Evolutionary conservation across 352 stramenopile species (phyloP).

Genomic region (Heterotrichella gracilis): DNA sequence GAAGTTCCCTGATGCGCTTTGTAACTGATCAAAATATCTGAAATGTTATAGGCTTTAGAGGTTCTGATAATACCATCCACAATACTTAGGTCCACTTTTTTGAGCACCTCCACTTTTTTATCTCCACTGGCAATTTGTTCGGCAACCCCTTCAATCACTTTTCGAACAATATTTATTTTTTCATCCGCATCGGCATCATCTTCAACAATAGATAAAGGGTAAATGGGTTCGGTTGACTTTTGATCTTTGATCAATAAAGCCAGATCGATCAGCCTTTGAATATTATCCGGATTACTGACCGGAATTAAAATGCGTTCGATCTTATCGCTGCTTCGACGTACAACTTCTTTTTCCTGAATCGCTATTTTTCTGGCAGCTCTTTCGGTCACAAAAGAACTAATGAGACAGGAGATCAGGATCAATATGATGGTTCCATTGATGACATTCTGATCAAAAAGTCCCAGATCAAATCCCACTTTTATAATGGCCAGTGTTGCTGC

Average conservation of each 20-base stretch:
- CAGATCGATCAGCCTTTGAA: not conserved
- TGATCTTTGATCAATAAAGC: not conserved
- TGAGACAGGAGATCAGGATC: not conserved
- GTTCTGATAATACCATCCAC: not conserved
- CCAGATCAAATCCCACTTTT: not conserved
- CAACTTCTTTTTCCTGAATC: not conserved
- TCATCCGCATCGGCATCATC: not conserved
- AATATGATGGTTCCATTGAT: constrained; percentile 1
- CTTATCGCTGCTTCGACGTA: not conserved
- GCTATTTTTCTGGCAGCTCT: not conserved
- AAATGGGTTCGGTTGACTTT: not conserved
- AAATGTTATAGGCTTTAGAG: not conserved
- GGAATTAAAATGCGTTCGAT: not conserved
- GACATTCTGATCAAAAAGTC: not conserved
- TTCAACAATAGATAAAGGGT: constrained; percentile 1
- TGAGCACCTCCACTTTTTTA: constrained; percentile 7
- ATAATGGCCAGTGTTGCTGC: not conserved
- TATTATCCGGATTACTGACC: not conserved
- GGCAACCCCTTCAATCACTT: not conserved
- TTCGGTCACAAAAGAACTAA: not conserved
- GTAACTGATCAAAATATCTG: not conserved
- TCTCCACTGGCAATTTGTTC: not conserved
- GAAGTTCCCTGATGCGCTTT: not conserved
- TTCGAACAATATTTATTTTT: not conserved
- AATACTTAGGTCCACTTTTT: constrained; percentile 9